Evolutionary conservation across 495 filamentous ascomycete species (phyloP).

Genomic region (Tuber umbilicatum): DNA sequence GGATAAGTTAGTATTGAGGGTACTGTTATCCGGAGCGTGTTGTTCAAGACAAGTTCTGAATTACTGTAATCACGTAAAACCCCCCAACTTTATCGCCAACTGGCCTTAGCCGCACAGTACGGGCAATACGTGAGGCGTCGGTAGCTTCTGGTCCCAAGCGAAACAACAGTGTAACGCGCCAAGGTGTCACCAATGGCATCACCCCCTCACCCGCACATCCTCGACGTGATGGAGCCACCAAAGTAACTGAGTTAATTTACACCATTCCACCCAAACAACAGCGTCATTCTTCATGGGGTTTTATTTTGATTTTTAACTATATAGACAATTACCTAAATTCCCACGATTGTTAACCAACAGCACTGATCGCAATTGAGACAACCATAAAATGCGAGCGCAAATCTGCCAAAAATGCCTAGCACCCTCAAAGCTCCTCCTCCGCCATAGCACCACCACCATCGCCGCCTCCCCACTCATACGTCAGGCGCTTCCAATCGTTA

Average conservation of each 20-base stretch:
- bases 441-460: background rate
- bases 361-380: background rate
- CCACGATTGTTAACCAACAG: background rate
- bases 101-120: background rate
- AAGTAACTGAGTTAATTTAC: background rate
- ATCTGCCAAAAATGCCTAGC: conserved; percentile 2
- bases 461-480: conserved; percentile 13
- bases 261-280: background rate
- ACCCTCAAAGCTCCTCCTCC: conserved; percentile 12
- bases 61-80: background rate
- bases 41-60: background rate
- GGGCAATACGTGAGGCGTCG: background rate
- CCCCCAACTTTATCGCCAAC: background rate
- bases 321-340: background rate
- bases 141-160: background rate
- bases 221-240: background rate
- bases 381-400: background rate
- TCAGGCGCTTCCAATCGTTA: background rate
- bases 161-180: background rate
- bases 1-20: background rate
- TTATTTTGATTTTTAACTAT: background rate
- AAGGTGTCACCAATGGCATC: background rate
- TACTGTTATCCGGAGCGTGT: background rate
- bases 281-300: background rate
- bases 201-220: background rate